Percentiles rank a stretch among this genome's conserved stretches.
These are phyloP conservation scores for Melampsora occidentalis DNA, from an alignment of 1,284 basidiomycete species.

Conservation along the genomic window DNA sequence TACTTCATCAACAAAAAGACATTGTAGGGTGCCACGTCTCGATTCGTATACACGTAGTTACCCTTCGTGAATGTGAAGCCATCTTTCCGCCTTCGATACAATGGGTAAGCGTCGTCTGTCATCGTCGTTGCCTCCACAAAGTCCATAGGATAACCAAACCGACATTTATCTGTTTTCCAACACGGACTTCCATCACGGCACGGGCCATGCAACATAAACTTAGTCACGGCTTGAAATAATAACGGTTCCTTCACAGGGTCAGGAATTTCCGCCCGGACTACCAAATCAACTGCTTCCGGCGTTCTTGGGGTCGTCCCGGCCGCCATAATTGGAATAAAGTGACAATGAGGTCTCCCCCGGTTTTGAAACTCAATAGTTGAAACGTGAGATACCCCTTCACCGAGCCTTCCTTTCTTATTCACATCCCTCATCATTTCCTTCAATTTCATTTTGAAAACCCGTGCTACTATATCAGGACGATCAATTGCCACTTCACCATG, in stretches of 20 bases:
- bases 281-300: not conserved
- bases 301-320: too few species aligned
- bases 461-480: not conserved
- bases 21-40: not conserved
- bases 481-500: not conserved
- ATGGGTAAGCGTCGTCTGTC: not conserved
- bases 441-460: constrained; percentile 7
- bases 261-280: constrained; percentile 14
- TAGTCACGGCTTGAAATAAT: not conserved
- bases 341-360: not conserved
- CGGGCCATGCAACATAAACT: constrained; percentile 4
- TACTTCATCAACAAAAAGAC: not conserved
- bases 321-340: too few species aligned
- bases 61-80: not conserved
- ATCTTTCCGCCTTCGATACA: not conserved
- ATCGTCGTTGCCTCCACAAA: not conserved
- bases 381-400: not conserved
- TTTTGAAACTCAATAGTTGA: constrained; percentile 25
- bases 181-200: not conserved
- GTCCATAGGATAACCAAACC: too few species aligned
- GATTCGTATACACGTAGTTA: not conserved
- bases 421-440: not conserved
- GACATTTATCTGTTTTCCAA: not conserved
- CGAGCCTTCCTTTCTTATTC: not conserved
- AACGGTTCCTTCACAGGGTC: not conserved